Conservation (phyloP, 352 stramenopile genomes). For the Phytophthora cryptogea region DNA sequence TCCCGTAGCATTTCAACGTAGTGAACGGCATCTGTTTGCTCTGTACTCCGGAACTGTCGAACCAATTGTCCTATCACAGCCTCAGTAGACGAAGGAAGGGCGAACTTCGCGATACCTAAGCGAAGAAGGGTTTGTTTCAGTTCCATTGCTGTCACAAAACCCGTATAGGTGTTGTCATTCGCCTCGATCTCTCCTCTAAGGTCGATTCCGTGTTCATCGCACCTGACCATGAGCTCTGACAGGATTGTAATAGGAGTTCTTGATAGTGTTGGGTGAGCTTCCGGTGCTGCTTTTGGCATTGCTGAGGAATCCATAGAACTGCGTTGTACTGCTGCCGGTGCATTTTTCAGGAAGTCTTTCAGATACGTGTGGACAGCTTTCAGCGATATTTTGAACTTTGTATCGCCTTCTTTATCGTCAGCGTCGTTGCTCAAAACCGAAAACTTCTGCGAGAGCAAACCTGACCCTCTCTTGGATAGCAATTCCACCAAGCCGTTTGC, state of each 20-base stretch:
- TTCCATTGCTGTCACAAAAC: conserved; percentile 45
- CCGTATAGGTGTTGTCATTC: conserved; percentile 48
- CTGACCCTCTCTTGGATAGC: conserved; percentile 42
- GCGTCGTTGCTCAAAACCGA: conserved; percentile 13
- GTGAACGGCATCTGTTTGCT: conserved; percentile 37
- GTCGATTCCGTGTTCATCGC: conserved; percentile 50
- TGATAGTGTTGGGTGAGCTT: not conserved
- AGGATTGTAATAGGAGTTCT: conserved; percentile 13
- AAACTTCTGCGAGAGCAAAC: conserved; percentile 51
- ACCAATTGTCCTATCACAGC: conserved; percentile 55
- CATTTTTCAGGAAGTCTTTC: conserved; percentile 10
- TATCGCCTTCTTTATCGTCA: conserved; percentile 3
- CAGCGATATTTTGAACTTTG: conserved; percentile 30
- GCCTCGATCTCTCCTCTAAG: conserved; percentile 57
- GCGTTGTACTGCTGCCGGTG: not conserved
- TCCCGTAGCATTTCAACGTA: conserved; percentile 47
- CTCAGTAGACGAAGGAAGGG: conserved; percentile 30
- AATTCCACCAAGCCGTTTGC: conserved; percentile 44
- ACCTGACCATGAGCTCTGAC: conserved; percentile 36
- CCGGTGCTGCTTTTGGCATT: not conserved
- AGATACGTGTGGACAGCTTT: conserved; percentile 39
- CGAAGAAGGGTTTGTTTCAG: conserved; percentile 61
- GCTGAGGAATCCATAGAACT: not conserved
- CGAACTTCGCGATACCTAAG: conserved; percentile 36
- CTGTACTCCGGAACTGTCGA: conserved; percentile 46